A percentile compares a stretch with the other conserved stretches of the same genome.
phyloP scores from a whole-genome alignment of 164 flowering plant species.

The Magnolia changhungtana region DNA sequence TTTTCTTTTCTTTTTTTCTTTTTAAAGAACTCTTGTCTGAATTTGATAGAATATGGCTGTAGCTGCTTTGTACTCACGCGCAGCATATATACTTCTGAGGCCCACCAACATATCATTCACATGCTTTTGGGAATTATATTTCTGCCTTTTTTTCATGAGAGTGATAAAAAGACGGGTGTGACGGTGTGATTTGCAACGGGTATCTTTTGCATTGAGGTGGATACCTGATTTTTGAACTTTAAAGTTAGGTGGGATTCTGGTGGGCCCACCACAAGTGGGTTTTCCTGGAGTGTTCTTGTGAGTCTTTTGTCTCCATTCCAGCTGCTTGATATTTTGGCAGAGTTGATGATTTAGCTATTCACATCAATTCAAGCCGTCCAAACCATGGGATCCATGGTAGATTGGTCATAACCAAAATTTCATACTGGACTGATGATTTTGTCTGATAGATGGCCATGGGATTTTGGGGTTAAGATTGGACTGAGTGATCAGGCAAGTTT shows the following conservation, averaged over 20 bases:
- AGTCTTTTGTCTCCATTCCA: no score
- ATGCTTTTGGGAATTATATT: background rate
- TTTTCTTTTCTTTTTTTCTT: background rate
- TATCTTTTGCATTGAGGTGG: background rate
- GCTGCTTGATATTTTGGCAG: no score
- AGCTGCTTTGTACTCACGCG: constrained; percentile 2
- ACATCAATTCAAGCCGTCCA: no score
- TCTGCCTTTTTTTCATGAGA: background rate
- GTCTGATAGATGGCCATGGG: no score
- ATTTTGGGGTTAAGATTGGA: no score
- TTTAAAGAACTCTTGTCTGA: no score
- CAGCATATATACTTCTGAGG: background rate
- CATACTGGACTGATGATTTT: no score
- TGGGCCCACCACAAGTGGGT: background rate
- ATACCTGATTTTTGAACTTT: background rate
- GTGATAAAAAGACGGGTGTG: background rate
- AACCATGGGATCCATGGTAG: no score
- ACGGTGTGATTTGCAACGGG: constrained; percentile 1
- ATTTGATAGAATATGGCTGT: constrained; percentile 3
- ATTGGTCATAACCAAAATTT: no score
- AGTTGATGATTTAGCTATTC: no score
- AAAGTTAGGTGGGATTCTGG: background rate
- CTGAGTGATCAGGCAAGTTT: no score
- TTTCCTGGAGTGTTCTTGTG: background rate
- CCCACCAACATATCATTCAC: background rate